Base-by-base conservation (phyloP, 2,329 filamentous ascomycete genomes). In the Dactylellina sp. region DNA sequence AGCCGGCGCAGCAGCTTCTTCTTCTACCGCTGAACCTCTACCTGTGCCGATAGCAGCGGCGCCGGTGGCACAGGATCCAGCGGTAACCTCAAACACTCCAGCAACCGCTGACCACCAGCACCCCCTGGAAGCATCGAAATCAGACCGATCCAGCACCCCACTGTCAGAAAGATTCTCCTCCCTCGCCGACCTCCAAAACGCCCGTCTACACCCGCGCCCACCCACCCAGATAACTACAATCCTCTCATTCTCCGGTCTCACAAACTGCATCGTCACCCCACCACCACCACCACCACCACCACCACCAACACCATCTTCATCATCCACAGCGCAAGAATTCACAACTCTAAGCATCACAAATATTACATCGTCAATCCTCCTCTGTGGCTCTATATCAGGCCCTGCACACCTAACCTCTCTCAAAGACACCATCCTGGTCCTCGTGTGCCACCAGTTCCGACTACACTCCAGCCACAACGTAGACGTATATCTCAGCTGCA, bases 401-500 rank as follows among this genome's bases (percentile, higher is more conserved):
- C 88, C 95, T 0, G 88, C 90, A 7, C 94, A 98, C 79, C 86
- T 98, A 57, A 98, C 94, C 0, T 86, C 85, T 0, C 83, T 97
- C 0, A 83, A 84, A 56, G 84, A 92, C 78, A 91, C 89, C 75
- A 86, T 92, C n/a, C 81, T 96, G 12, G 88, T 97, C 0, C 88
- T 97, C 1, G 85, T 87, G 5, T 91, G 91, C 59, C 86, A 90
- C n/a, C 95, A 99, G 81, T 92, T 97, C 78, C 87, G 95, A 20
- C 94, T 99, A 83, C 95, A 99, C 80, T 90, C 94, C 76, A 96
- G 92, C 79, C 84, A 83, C 47, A 86, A 93, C 74, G 90, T 96
- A 37, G 88, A 92, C 76, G 85, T 99, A 9, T 98, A 98, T 80
- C 84, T 99, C 70, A 86, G 89, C 76, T 93, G 91, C 79, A 84